Base-by-base conservation (phyloP, 148 eudicot genomes). In the Persicaria maculosa region DNA sequence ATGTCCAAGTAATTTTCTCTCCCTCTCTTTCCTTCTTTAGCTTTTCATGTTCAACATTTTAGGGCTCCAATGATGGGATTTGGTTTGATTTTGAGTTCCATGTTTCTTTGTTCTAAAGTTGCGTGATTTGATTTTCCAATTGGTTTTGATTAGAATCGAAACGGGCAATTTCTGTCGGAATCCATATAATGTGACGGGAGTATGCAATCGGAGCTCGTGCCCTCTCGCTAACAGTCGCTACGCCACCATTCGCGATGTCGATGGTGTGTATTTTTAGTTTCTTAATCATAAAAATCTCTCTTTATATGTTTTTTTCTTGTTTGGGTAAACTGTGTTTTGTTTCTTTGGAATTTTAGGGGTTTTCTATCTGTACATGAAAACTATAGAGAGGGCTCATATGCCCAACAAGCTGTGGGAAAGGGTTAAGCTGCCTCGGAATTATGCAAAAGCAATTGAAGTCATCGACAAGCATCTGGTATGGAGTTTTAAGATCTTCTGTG, bases 151-250 rank as follows among this genome's bases (percentile, higher is more conserved):
- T 76, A 93, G 98, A 80, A 92, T 95, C 77, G 88, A 87, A 44
- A 92, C 96, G 16, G 93, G 93, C 48, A 90, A 81, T 70, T 95
- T 95, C 77, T 90, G 97, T 67, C 99, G 97, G 19, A 95, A 95
- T 69, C 97, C 96, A 0, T 95, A 92, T 77, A 92, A 92, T 71
- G 92, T 92, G 52, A 95, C 99, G 40, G 99, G 99, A 57, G 74
- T 90, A 25, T 95, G 99, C 77, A 95, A 95, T 76, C 93, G 99
- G 80, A 95, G 99, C 86, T 95, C 99, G 8, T 95, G 99, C 82
- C 97, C 99, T 61, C 96, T 95, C 4, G 94, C 99, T 43, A 95
- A 95, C 68, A 95, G 97, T 78, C 92, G 99, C 25, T 92, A 95
- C 31, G 96, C 87, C 19, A 94, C 98, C 11, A 94, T 94, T 47